Base-by-base conservation (phyloP, 208 protist species). In the Acanthamoeba culbertsoni region DNA sequence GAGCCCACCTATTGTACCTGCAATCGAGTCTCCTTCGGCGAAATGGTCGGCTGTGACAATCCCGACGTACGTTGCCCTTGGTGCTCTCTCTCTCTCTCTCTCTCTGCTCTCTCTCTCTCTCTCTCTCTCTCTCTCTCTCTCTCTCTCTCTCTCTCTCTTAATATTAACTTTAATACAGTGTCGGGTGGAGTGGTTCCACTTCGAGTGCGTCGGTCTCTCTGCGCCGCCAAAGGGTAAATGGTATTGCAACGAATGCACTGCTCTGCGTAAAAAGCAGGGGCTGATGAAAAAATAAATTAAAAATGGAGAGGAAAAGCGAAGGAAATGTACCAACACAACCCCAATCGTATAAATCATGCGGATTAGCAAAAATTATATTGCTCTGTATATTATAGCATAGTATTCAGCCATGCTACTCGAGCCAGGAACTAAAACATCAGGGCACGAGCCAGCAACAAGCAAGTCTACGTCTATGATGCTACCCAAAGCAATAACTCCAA, bases 1-100 rank as follows among this genome's bases (percentile, higher is more conserved):
- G 96, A 97, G 55, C 96, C 96, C 26, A 96, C 93, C 20, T 97
- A 97, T 82, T 97, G 96, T 59, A 68, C 94, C 33, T 97, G 96
- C 93, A 77, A 96, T 33, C 51, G 93, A 23, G 96, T 97, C 23
- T 97, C 96, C 23, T 97, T 96, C 92, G 96, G 96, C 68, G 95
- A 97, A 63, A 97, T 97, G 96, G 92, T 97, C 42, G 95, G 92
- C 20, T 97, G 96, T 82, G 96, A 97, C 82, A 97, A 96, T 62
- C 31, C 62, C 20, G 95, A 96, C 35, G 51, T 90, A 48, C 91
- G 73, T 16, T 31, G 14, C 26, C 18, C 26, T 37, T 55, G n/a
- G 33, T 37, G 23, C 28, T 55, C 57, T 28, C 43, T 12, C 35
- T 73, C n/a, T 35, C 28, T 40, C 28, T 28, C 31, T 6, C 86